Conservation (phyloP, 2,329 filamentous ascomycete genomes). For the Arthroderma uncinatum region DNA sequence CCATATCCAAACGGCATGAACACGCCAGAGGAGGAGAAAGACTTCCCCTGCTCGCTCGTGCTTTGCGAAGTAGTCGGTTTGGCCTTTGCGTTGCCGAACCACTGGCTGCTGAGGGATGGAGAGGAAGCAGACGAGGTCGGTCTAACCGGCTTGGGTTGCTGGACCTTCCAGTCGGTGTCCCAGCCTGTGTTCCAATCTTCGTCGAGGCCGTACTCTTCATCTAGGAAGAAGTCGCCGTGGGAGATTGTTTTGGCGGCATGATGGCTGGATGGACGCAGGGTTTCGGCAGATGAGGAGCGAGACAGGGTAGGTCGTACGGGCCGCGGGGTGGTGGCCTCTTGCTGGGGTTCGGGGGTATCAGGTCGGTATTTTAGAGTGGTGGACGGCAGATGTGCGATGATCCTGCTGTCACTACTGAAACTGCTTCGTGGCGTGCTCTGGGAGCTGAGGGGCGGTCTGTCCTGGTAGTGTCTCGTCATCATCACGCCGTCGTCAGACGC, state of each 20-base stretch:
- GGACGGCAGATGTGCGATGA: constrained; percentile 75
- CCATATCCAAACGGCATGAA: constrained; percentile 12
- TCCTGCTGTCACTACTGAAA: constrained; percentile 59
- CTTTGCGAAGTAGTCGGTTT: neutral
- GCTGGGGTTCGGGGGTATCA: constrained; percentile 13
- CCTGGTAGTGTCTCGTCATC: constrained; percentile 55
- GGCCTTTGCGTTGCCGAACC: constrained; percentile 22
- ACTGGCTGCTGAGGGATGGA: neutral
- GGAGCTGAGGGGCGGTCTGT: constrained; percentile 38
- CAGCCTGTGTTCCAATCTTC: constrained; percentile 1
- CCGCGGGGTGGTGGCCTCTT: constrained; percentile 3
- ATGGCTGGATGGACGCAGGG: constrained; percentile 7
- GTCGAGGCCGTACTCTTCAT: constrained; percentile 8
- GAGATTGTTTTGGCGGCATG: neutral
- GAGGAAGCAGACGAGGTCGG: neutral
- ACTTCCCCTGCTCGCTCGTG: constrained; percentile 3
- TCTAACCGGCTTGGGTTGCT: neutral
- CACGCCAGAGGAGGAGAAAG: constrained; percentile 10
- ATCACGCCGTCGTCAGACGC: constrained; percentile 67
- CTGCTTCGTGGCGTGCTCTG: constrained; percentile 46
- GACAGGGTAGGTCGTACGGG: constrained; percentile 5
- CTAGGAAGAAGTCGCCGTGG: constrained; percentile 9
- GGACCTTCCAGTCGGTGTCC: constrained; percentile 7
- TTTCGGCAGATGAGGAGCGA: constrained; percentile 10
- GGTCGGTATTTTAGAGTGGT: constrained; percentile 66